phyloP scores from a whole-genome alignment of 2,329 filamentous ascomycete species.

The Diaporthe citriasiana region DNA sequence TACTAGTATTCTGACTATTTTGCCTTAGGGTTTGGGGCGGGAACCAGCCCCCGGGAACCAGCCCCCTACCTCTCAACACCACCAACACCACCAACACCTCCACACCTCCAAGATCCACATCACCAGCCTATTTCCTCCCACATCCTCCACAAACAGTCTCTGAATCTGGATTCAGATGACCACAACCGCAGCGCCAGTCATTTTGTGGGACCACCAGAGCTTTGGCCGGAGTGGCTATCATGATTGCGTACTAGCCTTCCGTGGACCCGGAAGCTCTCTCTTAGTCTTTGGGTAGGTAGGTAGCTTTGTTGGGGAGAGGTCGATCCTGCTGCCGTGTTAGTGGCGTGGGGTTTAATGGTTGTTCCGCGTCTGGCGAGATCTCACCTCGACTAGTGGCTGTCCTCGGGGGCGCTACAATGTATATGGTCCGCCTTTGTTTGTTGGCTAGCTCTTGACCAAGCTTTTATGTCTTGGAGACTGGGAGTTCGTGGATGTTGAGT shows the following conservation, averaged over 20 bases:
- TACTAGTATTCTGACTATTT: no score
- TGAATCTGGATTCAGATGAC: constrained; percentile 40
- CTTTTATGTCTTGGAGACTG: neutral
- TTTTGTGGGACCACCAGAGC: constrained; percentile 19
- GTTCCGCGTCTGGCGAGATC: neutral
- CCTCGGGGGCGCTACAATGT: neutral
- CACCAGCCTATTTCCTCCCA: constrained; percentile 35
- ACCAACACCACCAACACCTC: no score
- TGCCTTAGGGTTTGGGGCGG: no score
- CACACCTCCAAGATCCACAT: no score
- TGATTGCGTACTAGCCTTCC: constrained; percentile 27
- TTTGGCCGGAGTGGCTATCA: constrained; percentile 39
- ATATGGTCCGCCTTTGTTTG: neutral
- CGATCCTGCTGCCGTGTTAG: constrained; percentile 15
- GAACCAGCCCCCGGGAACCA: no score
- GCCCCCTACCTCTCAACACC: no score
- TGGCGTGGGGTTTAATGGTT: neutral
- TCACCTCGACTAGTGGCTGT: neutral
- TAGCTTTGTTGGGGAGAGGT: neutral
- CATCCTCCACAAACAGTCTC: constrained; percentile 40
- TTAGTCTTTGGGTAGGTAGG: neutral
- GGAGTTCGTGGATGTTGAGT: neutral
- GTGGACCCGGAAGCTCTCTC: neutral
- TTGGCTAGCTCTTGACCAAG: neutral
- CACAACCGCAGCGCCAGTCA: constrained; percentile 40